Base-by-base conservation (phyloP, 2,329 filamentous ascomycete species). In the Phaeosphaeriaceae sp. region DNA sequence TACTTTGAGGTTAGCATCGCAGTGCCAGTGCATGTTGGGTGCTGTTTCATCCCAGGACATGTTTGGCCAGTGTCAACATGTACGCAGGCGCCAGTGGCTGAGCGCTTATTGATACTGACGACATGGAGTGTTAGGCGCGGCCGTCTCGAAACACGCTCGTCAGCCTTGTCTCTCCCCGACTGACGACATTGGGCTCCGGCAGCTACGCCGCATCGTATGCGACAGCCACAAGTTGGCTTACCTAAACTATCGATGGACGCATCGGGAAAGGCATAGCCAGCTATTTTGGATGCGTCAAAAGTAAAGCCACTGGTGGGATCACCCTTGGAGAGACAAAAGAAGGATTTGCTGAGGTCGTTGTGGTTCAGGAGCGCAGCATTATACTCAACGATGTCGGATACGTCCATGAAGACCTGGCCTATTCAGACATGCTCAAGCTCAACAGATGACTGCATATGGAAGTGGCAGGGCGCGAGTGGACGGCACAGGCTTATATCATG, bases 341-440 rank as follows among this genome's bases (percentile, higher is more conserved):
- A 97, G 0, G 92, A 93, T 51, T 87, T 76, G 0, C 73, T 63
- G 48, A 93, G 78, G 57, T 89, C 83, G 68, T 89, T 82, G 20
- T 67, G 77, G 72, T 94, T 96, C 47, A 97, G 77, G 24, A 92
- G 82, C 19, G 83, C 83, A 51, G 89, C 68, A 72, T 97, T 98
- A 81, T 93, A 96, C 45, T 90, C 86, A 54, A 98, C 82, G 64
- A 97, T 88, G 63, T 96, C 91, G 9, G 92, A 94, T 45, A 94
- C 91, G 71, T 98, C 92, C 78, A 91, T 78, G 71, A 88, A 91
- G 3, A 88, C 82, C 84, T 86, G 20, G 17, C 21, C 40, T n/a
- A 48, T 54, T 64, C 59, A 51, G 49, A 27, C 25, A 48, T 48
- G 22, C 3, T 22, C 10, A 19, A 31, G 17, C 13, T 27, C 15